Percentiles rank a stretch among this genome's conserved stretches.
Evolutionary conservation across 2,329 filamentous ascomycete genomes (phyloP).

Genomic region (Magnaporthales sp.): DNA sequence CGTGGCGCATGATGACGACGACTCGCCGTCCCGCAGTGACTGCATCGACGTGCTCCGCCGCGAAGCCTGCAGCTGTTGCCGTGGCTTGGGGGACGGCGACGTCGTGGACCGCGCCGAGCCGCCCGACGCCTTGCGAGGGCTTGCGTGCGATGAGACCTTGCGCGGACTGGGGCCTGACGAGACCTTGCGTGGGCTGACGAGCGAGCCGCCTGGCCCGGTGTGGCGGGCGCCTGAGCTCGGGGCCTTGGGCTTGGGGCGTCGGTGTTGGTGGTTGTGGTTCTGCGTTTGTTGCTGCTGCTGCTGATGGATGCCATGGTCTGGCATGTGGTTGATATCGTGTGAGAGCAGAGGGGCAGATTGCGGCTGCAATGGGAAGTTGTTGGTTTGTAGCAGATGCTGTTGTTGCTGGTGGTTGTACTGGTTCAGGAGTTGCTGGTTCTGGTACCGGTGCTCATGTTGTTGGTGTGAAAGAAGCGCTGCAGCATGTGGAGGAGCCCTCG

Average conservation of each 20-base stretch:
- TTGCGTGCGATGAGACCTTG: slow-evolving; percentile 18
- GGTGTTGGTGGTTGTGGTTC: slow-evolving; percentile 5
- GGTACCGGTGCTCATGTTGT: slow-evolving; percentile 19
- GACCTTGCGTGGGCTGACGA: slow-evolving; percentile 31
- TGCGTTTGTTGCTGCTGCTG: slow-evolving; percentile 10
- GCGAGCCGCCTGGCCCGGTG: slow-evolving; percentile 28
- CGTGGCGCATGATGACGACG: background rate
- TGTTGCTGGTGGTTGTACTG: slow-evolving; percentile 10
- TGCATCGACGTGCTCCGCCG: slow-evolving; percentile 19
- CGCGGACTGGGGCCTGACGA: slow-evolving; percentile 8
- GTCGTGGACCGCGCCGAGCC: slow-evolving; percentile 6
- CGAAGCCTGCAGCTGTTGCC: slow-evolving; percentile 1
- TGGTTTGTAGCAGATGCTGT: slow-evolving; percentile 10
- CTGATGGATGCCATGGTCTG: slow-evolving; percentile 4
- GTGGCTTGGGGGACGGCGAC: background rate
- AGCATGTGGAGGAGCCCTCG: slow-evolving; percentile 26
- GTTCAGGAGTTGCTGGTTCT: slow-evolving; percentile 12
- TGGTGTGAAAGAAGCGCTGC: slow-evolving; percentile 25
- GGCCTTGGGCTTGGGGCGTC: slow-evolving; percentile 37
- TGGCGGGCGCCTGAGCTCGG: slow-evolving; percentile 46
- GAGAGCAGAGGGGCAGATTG: background rate
- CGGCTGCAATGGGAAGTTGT: background rate
- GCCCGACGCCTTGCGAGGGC: slow-evolving; percentile 14
- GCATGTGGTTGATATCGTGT: background rate
- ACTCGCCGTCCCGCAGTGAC: slow-evolving; percentile 10